Conservation (phyloP, 2,329 filamentous ascomycete genomes). For the Aspergillus costaricaensis region DNA sequence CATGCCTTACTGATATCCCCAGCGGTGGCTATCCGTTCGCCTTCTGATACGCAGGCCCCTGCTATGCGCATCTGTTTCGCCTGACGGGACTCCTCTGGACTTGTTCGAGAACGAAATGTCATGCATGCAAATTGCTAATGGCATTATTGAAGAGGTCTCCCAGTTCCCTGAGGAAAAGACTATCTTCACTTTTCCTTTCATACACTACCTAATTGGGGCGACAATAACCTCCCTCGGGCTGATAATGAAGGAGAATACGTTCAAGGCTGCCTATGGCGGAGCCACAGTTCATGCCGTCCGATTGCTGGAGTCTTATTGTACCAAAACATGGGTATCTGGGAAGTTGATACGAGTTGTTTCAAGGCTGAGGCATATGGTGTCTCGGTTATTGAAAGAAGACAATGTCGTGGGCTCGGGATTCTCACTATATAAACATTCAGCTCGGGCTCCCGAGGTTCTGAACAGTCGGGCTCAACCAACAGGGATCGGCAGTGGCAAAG, state of each 20-base stretch:
- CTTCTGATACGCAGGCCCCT: conserved; percentile 25
- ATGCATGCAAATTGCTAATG: conserved; percentile 22
- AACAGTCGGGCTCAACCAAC: no score
- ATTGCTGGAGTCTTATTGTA: conserved; percentile 22
- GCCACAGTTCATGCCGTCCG: conserved; percentile 17
- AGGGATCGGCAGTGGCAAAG: neutral
- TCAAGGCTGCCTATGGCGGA: conserved; percentile 16
- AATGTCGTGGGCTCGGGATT: neutral
- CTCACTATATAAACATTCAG: neutral
- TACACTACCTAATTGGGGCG: conserved; percentile 24
- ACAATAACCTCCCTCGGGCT: conserved; percentile 24
- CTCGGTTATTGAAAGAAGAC: neutral
- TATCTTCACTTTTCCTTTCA: conserved; percentile 26
- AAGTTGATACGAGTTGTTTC: conserved; percentile 21
- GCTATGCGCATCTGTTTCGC: conserved; percentile 9
- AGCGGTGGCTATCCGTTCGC: conserved; percentile 25
- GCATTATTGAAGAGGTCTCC: conserved; percentile 22
- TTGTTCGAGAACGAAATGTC: conserved; percentile 22
- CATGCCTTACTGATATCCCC: neutral
- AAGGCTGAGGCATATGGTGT: conserved; percentile 21
- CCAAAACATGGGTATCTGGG: conserved; percentile 27
- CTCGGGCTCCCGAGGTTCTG: neutral
- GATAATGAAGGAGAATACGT: conserved; percentile 21
- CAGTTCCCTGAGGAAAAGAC: conserved; percentile 23
- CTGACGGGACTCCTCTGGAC: conserved; percentile 9